Evolutionary conservation across 2,329 filamentous ascomycete genomes (phyloP).

Genomic region (Trichophyton equinum): DNA sequence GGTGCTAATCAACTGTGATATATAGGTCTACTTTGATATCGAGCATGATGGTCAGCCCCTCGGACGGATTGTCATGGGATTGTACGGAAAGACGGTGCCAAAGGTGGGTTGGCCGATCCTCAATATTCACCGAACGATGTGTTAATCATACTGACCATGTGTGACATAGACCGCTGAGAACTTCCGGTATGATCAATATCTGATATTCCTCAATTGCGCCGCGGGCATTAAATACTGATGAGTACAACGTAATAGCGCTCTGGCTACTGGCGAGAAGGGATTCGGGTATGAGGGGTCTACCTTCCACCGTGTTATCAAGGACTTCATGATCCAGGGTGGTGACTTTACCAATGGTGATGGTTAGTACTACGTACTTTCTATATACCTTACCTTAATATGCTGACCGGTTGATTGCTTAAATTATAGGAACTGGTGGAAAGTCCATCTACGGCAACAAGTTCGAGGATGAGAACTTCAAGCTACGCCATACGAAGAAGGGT

Average conservation of each 20-base stretch:
- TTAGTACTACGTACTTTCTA: conserved; percentile 15
- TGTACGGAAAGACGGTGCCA: conserved; percentile 56
- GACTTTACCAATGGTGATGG: conserved; percentile 54
- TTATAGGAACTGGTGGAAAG: conserved; percentile 49
- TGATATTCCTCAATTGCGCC: not conserved
- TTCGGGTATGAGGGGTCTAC: conserved; percentile 53
- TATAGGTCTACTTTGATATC: conserved; percentile 53
- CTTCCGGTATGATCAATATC: conserved; percentile 39
- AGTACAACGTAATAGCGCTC: conserved; percentile 27
- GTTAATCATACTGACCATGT: not conserved
- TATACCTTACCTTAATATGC: not conserved
- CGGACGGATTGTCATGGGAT: conserved; percentile 50
- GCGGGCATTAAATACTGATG: not conserved
- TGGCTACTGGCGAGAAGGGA: conserved; percentile 55
- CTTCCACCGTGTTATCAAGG: conserved; percentile 59
- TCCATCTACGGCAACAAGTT: conserved; percentile 57
- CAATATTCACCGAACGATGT: not conserved
- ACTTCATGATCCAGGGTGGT: conserved; percentile 60
- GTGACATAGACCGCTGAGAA: conserved; percentile 47
- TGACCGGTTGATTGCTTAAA: not conserved
- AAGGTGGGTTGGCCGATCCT: conserved; percentile 35
- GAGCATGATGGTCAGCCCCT: conserved; percentile 49
- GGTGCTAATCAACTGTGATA: not conserved
- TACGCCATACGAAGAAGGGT: conserved; percentile 54
- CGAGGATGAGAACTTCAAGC: conserved; percentile 58